phyloP scores from a whole-genome alignment of 345 rosid genomes.

The Boechera retrofracta region DNA sequence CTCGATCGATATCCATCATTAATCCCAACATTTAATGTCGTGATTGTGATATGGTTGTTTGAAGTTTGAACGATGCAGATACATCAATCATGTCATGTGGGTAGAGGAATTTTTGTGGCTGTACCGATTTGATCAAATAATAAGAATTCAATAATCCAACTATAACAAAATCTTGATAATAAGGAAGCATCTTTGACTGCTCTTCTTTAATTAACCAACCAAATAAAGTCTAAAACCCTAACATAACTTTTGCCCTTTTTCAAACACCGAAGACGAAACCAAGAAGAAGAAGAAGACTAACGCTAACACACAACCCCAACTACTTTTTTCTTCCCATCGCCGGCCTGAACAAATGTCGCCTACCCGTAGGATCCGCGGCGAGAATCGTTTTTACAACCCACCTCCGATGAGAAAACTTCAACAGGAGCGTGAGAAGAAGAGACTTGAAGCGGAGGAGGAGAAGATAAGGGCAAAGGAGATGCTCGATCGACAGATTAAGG shows the following conservation, averaged over 20 bases:
- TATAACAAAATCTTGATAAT: background rate
- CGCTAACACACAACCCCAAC: constrained; percentile 9
- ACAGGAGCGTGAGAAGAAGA: constrained; percentile 43
- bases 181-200: constrained; percentile 31
- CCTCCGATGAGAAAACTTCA: constrained; percentile 54
- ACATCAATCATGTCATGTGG: too few relatives aligned
- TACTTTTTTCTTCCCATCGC: constrained; percentile 14
- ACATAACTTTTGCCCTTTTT: background rate
- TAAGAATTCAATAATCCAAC: background rate
- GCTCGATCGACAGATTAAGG: constrained; percentile 21
- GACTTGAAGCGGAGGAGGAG: constrained; percentile 40
- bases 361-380: constrained; percentile 49
- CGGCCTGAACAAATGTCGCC: constrained; percentile 39
- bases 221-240: constrained; percentile 38
- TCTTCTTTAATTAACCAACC: constrained; percentile 14
- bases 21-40: too few relatives aligned
- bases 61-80: too few relatives aligned
- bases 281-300: constrained; percentile 28
- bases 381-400: constrained; percentile 60
- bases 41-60: too few relatives aligned
- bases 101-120: too few relatives aligned
- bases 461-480: constrained; percentile 28
- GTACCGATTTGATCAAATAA: too few relatives aligned
- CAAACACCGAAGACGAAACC: constrained; percentile 20
- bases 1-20: too few relatives aligned